Percentiles rank a stretch among this genome's conserved stretches.
Evolutionary conservation across 768 basidiomycete genomes (phyloP).

Genomic region (Agaricus subrufescens): DNA sequence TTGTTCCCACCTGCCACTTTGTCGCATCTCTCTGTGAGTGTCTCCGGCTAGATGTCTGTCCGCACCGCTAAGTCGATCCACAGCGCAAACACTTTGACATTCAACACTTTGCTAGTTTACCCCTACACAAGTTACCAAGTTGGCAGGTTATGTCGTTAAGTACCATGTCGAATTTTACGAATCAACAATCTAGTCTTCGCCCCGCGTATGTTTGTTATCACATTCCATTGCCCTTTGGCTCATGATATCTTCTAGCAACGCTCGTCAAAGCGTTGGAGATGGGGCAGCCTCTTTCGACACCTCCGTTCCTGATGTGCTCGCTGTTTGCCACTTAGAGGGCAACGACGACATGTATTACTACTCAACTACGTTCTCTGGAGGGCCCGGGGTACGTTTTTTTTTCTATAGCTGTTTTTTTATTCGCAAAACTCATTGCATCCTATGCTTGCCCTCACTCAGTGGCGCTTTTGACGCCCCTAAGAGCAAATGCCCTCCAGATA

Average conservation of each 20-base stretch:
- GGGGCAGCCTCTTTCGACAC: conserved; percentile 83
- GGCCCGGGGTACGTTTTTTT: conserved; percentile 66
- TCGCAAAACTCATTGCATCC: neutral
- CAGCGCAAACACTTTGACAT: conserved; percentile 12
- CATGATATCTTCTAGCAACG: conserved; percentile 61
- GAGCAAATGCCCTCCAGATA: conserved; percentile 89
- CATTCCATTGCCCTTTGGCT: conserved; percentile 9
- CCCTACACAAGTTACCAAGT: conserved; percentile 52
- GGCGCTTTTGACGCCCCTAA: conserved; percentile 94
- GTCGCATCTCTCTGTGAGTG: conserved; percentile 14
- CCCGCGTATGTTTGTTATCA: conserved; percentile 62
- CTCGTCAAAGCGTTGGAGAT: conserved; percentile 95
- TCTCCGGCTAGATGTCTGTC: neutral
- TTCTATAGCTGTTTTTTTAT: neutral
- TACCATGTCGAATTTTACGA: conserved; percentile 65
- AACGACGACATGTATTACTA: conserved; percentile 83
- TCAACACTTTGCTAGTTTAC: conserved; percentile 3
- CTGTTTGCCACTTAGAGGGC: conserved; percentile 83
- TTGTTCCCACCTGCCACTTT: neutral
- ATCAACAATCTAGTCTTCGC: conserved; percentile 89
- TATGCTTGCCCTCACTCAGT: conserved; percentile 38
- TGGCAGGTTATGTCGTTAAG: conserved; percentile 82
- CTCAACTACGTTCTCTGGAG: conserved; percentile 91
- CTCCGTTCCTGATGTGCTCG: conserved; percentile 69
- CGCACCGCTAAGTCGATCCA: neutral